phyloP scores from a whole-genome alignment of 495 filamentous ascomycete species.

The Penicillium samsonianum region DNA sequence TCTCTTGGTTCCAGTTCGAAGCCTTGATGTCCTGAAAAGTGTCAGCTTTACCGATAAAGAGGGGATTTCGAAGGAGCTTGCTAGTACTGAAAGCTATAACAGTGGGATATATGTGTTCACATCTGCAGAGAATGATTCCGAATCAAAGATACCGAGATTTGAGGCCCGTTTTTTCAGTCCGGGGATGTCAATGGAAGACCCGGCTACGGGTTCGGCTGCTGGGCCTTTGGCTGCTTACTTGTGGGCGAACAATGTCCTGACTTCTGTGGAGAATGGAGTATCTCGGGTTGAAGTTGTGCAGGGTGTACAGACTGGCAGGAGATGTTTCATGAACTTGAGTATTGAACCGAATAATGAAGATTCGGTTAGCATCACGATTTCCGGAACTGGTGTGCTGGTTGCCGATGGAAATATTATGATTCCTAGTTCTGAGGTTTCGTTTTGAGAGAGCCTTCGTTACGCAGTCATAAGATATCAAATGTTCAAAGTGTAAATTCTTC shows the following conservation, averaged over 20 bases:
- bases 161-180: constrained; percentile 22
- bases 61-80: constrained; percentile 9
- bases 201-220: constrained; percentile 7
- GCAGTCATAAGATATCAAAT: background rate
- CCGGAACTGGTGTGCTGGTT: constrained; percentile 6
- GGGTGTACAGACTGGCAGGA: constrained; percentile 5
- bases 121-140: background rate
- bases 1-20: constrained; percentile 18
- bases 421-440: background rate
- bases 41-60: constrained; percentile 10
- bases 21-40: background rate
- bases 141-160: background rate
- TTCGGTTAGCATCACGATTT: background rate
- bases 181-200: constrained; percentile 22
- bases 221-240: constrained; percentile 9
- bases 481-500: background rate
- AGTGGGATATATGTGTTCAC: constrained; percentile 22
- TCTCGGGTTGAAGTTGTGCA: background rate
- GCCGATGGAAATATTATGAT: background rate
- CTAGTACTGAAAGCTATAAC: constrained; percentile 6
- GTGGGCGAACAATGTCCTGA: background rate
- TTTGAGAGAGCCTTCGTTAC: background rate
- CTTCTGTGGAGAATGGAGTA: background rate
- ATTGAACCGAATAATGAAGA: background rate
- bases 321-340: constrained; percentile 2